Conservation (phyloP, 495 filamentous ascomycete species). For the Talaromyces thailandensis region DNA sequence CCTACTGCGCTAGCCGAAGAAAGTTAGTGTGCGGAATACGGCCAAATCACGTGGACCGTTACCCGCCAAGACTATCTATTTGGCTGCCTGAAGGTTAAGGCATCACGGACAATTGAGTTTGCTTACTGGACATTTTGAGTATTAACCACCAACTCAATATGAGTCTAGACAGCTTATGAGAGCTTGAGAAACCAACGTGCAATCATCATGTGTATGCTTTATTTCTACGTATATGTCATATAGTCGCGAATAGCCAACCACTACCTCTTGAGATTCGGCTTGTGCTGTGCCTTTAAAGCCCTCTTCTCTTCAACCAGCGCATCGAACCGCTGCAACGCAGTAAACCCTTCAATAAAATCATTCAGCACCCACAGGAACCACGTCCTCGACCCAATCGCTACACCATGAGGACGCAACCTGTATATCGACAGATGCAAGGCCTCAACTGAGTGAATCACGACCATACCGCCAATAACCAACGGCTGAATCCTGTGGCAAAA, state of each 20-base stretch:
- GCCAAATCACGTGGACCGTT: background rate
- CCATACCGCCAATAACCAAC: slow-evolving; percentile 32
- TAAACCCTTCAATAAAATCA: slow-evolving; percentile 52
- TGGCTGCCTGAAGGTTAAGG: background rate
- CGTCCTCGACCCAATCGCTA: slow-evolving; percentile 37
- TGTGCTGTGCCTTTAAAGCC: slow-evolving; percentile 32
- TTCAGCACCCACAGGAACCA: slow-evolving; percentile 57
- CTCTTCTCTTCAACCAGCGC: slow-evolving; percentile 41
- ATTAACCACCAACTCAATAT: background rate
- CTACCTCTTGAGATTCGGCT: background rate
- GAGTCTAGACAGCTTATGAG: background rate
- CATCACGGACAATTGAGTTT: background rate
- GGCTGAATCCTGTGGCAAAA: slow-evolving; percentile 42
- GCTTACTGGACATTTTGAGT: background rate
- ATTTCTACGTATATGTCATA: background rate
- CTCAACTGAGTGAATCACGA: slow-evolving; percentile 48
- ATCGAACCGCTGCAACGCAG: slow-evolving; percentile 45
- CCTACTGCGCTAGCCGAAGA: slow-evolving; percentile 2
- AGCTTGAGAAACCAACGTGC: background rate
- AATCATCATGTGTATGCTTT: background rate
- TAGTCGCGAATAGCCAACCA: background rate
- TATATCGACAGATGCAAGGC: slow-evolving; percentile 34
- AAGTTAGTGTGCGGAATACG: background rate
- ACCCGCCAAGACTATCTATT: background rate
- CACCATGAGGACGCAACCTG: slow-evolving; percentile 46